Evolutionary conservation across 345 rosid genomes (phyloP), one percentile per base, ranked within the genome.

Genomic region (Noccaea bulbosa): DNA sequence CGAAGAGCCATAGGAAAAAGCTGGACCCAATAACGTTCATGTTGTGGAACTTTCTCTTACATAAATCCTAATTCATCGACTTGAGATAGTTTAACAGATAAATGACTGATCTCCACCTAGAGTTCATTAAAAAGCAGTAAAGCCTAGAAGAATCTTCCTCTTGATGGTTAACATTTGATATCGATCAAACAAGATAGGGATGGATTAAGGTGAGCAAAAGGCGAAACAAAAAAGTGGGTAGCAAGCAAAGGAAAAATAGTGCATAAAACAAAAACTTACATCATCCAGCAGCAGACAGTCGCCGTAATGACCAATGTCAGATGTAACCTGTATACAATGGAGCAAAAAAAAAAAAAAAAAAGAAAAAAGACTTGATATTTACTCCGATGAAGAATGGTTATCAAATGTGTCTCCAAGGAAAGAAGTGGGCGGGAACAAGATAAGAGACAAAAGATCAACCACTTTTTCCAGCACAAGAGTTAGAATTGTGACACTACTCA

Each of bases 231-330:
- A 32, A 38, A 15, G 43, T 67, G 61, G 35, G 2, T 20, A 53
- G 44, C 12, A 41, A 50, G 7, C n/a, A 43, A 47, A 35, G 8
- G 16, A 7, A 57, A 53, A 1, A 24, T 8, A 56, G 47, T 51
- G 67, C 16, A 56, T 16, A 10, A 40, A 24, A 58, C 16, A 74
- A 52, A 32, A 75, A 87, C 93, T 84, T 83, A 93, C 98, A 93
- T 93, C 96, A 93, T 80, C 98, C 97, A 87, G 65, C 98, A 93
- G 76, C 96, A 88, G 50, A 89, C 87, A 56, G 94, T 87, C 22
- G 97, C 96, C 6, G 98, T 91, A 39, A 88, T 77, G 68, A 93
- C 89, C 94, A 93, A 79, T 32, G 98, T 93, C 44, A 91, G 72
- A 73, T 87, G 97, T 33, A 93, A 62, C 84, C 97, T 93, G 89